A percentile compares a stretch with the other conserved stretches of the same genome.
phyloP scores from a whole-genome alignment of 164 flowering plant species.

The Tinospora cordifolia region DNA sequence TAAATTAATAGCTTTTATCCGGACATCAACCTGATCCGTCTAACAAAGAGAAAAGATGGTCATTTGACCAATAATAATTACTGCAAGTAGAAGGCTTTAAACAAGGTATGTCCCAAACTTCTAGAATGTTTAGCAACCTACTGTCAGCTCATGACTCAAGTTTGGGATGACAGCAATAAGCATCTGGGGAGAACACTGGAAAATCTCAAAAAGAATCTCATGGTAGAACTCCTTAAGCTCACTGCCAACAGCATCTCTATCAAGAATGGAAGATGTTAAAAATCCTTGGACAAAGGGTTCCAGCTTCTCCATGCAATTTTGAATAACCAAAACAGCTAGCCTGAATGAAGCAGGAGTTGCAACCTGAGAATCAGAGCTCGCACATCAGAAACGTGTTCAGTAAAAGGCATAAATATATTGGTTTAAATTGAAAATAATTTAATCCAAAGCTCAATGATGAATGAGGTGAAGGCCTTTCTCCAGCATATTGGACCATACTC shows the following conservation, averaged over 20 bases:
- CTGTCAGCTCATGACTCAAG: slow-evolving; percentile 72
- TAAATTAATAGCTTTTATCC: slow-evolving; percentile 74
- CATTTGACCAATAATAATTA: background rate
- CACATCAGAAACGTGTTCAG: slow-evolving; percentile 2
- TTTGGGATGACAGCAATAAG: slow-evolving; percentile 74
- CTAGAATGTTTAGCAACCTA: slow-evolving; percentile 21
- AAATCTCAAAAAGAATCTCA: slow-evolving; percentile 65
- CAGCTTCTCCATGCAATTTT: slow-evolving; percentile 49
- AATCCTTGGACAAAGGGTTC: slow-evolving; percentile 54
- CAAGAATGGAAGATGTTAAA: slow-evolving; percentile 59
- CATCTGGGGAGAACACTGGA: slow-evolving; percentile 68
- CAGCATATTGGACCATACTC: too few relatives aligned
- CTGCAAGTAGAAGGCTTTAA: background rate
- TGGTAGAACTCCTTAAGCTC: slow-evolving; percentile 73
- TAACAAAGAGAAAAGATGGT: slow-evolving; percentile 22
- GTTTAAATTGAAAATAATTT: too few relatives aligned
- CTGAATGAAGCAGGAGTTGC: slow-evolving; percentile 41
- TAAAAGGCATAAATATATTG: background rate
- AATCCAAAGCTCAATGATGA: too few relatives aligned
- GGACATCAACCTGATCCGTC: slow-evolving; percentile 95
- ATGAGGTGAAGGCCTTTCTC: too few relatives aligned
- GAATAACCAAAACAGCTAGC: slow-evolving; percentile 68
- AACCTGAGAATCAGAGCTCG: slow-evolving; percentile 33
- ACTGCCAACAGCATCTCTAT: slow-evolving; percentile 51
- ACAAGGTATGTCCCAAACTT: background rate